Conservation (phyloP, 2,329 filamentous ascomycete species). For the Phoma sp. region DNA sequence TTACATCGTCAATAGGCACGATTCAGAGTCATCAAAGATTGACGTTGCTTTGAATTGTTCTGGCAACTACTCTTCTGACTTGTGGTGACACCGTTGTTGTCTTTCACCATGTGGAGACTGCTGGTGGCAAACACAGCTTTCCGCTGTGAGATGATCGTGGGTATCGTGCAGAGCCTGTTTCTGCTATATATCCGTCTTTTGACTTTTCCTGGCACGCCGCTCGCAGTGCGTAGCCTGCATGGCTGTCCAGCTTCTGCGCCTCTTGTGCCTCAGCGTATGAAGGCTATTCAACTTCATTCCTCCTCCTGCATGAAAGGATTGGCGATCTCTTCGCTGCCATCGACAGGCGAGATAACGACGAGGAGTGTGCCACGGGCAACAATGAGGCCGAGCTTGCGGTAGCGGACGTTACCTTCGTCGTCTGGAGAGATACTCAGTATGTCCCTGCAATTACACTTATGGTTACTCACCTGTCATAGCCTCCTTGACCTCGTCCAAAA, state of each 20-base stretch:
- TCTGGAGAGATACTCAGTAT: constrained; percentile 61
- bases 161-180: constrained; percentile 16
- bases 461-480: constrained; percentile 75
- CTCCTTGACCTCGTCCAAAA: constrained; percentile 93
- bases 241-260: not conserved
- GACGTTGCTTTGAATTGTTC: not conserved
- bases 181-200: not conserved
- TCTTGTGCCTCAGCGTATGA: not conserved
- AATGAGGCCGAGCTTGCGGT: constrained; percentile 80
- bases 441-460: not conserved
- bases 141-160: not conserved
- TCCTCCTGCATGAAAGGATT: constrained; percentile 87
- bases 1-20: too few species aligned
- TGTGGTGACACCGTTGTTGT: not conserved
- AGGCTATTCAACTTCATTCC: constrained; percentile 23
- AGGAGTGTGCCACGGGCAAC: constrained; percentile 90
- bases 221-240: not conserved
- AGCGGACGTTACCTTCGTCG: constrained; percentile 87
- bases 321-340: constrained; percentile 93
- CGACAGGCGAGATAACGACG: constrained; percentile 88
- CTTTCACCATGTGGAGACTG: not conserved
- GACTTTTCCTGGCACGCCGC: not conserved
- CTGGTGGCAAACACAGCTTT: not conserved
- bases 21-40: not conserved
- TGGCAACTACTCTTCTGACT: constrained; percentile 1